phyloP scores from a whole-genome alignment of 2,329 filamentous ascomycete genomes.

The Colletotrichum sp. region DNA sequence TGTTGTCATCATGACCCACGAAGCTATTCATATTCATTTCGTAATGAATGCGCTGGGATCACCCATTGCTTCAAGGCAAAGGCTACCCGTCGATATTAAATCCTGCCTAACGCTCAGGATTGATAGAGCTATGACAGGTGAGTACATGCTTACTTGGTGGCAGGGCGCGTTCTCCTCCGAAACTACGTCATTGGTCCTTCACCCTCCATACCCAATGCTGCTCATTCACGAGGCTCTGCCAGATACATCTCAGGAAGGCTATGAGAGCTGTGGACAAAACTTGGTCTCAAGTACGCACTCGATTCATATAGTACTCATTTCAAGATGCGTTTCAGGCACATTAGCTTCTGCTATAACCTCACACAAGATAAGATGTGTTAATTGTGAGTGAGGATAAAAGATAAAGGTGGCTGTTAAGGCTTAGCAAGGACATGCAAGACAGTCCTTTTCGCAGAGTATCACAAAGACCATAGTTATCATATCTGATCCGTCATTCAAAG shows the following conservation, averaged over 20 bases:
- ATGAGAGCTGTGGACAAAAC: background rate
- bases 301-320: background rate
- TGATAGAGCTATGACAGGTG: background rate
- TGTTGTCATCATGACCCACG: background rate
- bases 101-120: background rate
- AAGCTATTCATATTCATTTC: background rate
- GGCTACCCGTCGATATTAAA: background rate
- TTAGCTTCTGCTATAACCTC: background rate
- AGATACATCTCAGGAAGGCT: background rate
- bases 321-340: background rate
- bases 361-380: background rate
- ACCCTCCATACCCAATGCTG: background rate
- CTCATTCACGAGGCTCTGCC: background rate
- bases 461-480: background rate
- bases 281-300: background rate
- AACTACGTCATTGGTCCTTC: background rate
- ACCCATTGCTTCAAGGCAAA: background rate
- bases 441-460: background rate
- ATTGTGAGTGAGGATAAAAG: background rate
- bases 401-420: background rate
- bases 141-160: background rate
- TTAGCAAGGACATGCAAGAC: background rate
- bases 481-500: background rate
- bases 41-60: background rate
- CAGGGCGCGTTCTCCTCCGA: background rate